Conservation (phyloP, 148 eudicot species). For the Talinum fruticosum region DNA sequence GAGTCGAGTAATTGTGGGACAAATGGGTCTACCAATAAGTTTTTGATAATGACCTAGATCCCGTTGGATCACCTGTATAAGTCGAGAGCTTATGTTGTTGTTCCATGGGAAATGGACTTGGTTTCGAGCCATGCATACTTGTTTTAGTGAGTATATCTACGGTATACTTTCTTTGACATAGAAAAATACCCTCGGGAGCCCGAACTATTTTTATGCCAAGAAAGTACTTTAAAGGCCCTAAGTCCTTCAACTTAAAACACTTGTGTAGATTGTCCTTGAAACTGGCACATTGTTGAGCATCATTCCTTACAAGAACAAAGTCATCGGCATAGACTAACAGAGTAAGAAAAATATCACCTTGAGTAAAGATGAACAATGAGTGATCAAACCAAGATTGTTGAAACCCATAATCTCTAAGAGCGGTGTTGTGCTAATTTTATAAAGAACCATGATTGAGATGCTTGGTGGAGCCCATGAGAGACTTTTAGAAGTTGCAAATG, state of each 20-base stretch:
- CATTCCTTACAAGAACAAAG: not conserved
- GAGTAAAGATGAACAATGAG: not conserved
- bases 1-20: not conserved
- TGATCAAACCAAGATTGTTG: not conserved
- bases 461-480: not conserved
- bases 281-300: not conserved
- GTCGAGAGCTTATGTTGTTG: not conserved
- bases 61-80: not conserved
- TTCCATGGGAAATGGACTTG: not conserved
- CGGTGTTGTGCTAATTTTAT: not conserved
- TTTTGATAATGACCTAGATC: not conserved
- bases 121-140: not conserved
- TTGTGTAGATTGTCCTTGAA: not conserved
- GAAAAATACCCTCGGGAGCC: not conserved
- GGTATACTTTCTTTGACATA: not conserved
- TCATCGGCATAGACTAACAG: not conserved
- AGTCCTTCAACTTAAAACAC: not conserved
- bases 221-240: not conserved
- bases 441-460: not conserved
- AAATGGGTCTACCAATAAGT: not conserved
- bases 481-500: not conserved
- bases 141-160: not conserved
- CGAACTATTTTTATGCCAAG: not conserved
- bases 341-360: not conserved
- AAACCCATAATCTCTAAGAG: no score